phyloP scores from a whole-genome alignment of 257 asterid genomes.

The Asclepias syriaca region DNA sequence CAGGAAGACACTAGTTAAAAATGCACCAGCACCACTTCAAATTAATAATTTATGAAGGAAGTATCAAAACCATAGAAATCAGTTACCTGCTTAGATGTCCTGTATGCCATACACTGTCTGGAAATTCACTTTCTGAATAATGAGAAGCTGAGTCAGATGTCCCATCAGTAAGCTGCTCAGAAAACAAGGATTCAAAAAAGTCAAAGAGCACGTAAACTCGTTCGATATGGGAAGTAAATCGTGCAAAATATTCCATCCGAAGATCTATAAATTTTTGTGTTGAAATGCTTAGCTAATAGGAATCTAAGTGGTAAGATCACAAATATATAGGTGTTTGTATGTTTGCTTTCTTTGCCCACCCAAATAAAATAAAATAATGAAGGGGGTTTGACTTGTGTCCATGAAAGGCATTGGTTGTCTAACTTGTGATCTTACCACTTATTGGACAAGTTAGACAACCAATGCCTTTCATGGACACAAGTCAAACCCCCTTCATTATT shows the following conservation, averaged over 20 bases:
- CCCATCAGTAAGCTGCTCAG: slow-evolving; percentile 49
- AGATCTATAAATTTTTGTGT: background rate
- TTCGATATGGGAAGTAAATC: background rate
- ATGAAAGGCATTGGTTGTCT: too few species aligned
- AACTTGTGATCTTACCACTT: too few species aligned
- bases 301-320: background rate
- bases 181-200: background rate
- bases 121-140: slow-evolving; percentile 47
- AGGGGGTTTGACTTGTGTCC: too few species aligned
- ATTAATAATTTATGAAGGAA: background rate
- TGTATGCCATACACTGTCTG: slow-evolving; percentile 41
- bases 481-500: background rate
- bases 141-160: slow-evolving; percentile 48
- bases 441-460: background rate
- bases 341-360: too few species aligned
- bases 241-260: background rate
- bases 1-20: background rate
- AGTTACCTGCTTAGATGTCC: slow-evolving; percentile 59
- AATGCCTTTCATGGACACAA: background rate
- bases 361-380: too few species aligned
- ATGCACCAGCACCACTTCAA: background rate
- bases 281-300: background rate
- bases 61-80: slow-evolving; percentile 6
- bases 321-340: too few species aligned
- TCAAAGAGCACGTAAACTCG: slow-evolving; percentile 17